Evolutionary conservation across 179 eudicot genomes (phyloP), one percentile per base, ranked within the genome.

Genomic region (Spinacia oleracea): DNA sequence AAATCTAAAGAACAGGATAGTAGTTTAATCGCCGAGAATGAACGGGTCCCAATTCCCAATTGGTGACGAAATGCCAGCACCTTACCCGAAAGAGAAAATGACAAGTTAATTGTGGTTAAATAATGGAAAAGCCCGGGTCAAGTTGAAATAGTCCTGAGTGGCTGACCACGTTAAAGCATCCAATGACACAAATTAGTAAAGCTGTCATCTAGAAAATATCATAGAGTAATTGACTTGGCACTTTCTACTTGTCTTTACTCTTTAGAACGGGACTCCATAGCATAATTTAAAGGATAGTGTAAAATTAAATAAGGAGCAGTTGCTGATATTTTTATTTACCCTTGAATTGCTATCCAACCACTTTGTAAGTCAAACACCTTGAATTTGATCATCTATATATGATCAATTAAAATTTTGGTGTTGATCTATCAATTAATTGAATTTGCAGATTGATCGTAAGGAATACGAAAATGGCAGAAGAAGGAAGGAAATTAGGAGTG

Each of bases 401-500:
- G n/a, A n/a, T n/a, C n/a, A n/a, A n/a, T n/a, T n/a, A n/a, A n/a
- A n/a, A n/a, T n/a, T n/a, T n/a, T n/a, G n/a, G n/a, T n/a, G n/a
- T n/a, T n/a, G n/a, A n/a, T n/a, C n/a, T n/a, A n/a, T n/a, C n/a
- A n/a, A n/a, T n/a, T n/a, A 38, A 38, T 38, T 3, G 6, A 38
- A 38, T 38, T 38, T 38, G 40, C 8, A 45, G 23, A 31, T 46
- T n/a, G 25, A 27, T 27, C 6, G 74, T 35, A 65, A 34, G 14
- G 15, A 15, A n/a, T 10, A 25, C 5, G 20, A 14, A 48, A 45
- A 83, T 77, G 78, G 83, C 70, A 34, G 72, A 25, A 5, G 40
- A 67, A 77, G 89, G 80, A 14, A 81, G 88, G 68, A 81, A 77
- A 23, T 71, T 87, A 42, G 89, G 89, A 8, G 74, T 85, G 29